Evolutionary conservation across 2,329 filamentous ascomycete genomes (phyloP).

Genomic region (Podosphaera leucotricha): DNA sequence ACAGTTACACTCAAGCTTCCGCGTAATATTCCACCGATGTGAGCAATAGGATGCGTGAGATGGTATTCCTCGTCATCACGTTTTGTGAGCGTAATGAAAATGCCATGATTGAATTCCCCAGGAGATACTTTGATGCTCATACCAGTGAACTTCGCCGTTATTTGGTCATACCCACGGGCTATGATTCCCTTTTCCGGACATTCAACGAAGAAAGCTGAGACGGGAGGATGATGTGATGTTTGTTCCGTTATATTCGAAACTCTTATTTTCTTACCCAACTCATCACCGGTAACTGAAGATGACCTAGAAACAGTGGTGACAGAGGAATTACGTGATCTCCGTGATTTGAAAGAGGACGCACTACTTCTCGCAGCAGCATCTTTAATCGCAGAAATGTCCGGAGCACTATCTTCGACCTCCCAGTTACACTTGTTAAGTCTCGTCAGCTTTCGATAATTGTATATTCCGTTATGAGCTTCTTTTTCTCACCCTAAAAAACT

Average conservation of each 20-base stretch:
- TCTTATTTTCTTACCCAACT: conserved; percentile 44
- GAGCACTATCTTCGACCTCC: conserved; percentile 65
- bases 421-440: conserved; percentile 51
- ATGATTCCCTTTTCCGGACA: conserved; percentile 78
- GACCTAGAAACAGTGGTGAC: conserved; percentile 5
- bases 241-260: conserved; percentile 94
- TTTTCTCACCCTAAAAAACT: conserved; percentile 72
- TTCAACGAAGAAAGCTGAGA: conserved; percentile 84
- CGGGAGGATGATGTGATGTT: conserved; percentile 90
- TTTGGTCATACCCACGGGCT: conserved; percentile 81
- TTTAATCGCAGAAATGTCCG: conserved; percentile 25
- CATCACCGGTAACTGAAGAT: conserved; percentile 6
- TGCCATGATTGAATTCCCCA: conserved; percentile 82
- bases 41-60: conserved; percentile 81
- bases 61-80: conserved; percentile 79
- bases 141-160: conserved; percentile 93
- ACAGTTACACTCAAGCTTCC: conserved; percentile 80
- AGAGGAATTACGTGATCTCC: conserved; percentile 9
- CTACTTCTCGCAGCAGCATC: conserved; percentile 7
- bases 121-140: conserved; percentile 81
- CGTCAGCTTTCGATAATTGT: not conserved
- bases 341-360: conserved; percentile 13
- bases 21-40: conserved; percentile 67
- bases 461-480: not conserved
- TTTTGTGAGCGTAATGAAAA: conserved; percentile 70